A percentile compares a stretch with the other conserved stretches of the same genome.
These are phyloP conservation scores for Tylopilus orsonianus DNA, from an alignment of 1,284 basidiomycete species.

Conservation along the genomic window DNA sequence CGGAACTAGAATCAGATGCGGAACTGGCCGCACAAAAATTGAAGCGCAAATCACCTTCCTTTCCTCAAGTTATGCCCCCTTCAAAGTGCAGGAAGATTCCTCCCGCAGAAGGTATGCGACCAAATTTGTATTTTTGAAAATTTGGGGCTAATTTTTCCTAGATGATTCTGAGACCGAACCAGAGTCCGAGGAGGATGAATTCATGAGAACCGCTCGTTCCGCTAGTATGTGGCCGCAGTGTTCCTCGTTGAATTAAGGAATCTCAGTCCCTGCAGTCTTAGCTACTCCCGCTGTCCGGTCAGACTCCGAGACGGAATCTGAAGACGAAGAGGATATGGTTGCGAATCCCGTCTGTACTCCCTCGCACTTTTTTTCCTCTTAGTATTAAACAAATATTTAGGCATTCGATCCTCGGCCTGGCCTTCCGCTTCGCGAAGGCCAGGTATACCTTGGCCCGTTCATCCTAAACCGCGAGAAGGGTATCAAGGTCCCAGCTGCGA, in stretches of 20 bases:
- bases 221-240: slow-evolving; percentile 3
- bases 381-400: slow-evolving; percentile 27
- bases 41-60: slow-evolving; percentile 30
- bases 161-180: slow-evolving; percentile 45
- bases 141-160: not conserved
- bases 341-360: slow-evolving; percentile 22
- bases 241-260: not conserved
- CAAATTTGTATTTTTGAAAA: not conserved
- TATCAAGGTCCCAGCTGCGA: slow-evolving; percentile 63
- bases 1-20: slow-evolving; percentile 44
- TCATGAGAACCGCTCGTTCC: slow-evolving; percentile 9
- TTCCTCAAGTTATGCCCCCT: slow-evolving; percentile 2
- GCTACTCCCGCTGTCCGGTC: slow-evolving; percentile 13
- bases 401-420: slow-evolving; percentile 47
- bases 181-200: slow-evolving; percentile 39
- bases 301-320: slow-evolving; percentile 45
- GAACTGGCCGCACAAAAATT: slow-evolving; percentile 9
- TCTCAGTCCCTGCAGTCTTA: not conserved
- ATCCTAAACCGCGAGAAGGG: slow-evolving; percentile 46
- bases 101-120: slow-evolving; percentile 18
- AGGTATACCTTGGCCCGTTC: slow-evolving; percentile 42
- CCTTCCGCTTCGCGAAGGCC: slow-evolving; percentile 48
- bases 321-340: slow-evolving; percentile 41
- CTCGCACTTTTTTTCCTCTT: not conserved
- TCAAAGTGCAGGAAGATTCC: slow-evolving; percentile 22